A percentile compares a stretch with the other conserved stretches of the same genome.
These are phyloP conservation scores for Cardamine chenopodiifolia DNA, from an alignment of 345 rosid genomes.

Conservation along the genomic window DNA sequence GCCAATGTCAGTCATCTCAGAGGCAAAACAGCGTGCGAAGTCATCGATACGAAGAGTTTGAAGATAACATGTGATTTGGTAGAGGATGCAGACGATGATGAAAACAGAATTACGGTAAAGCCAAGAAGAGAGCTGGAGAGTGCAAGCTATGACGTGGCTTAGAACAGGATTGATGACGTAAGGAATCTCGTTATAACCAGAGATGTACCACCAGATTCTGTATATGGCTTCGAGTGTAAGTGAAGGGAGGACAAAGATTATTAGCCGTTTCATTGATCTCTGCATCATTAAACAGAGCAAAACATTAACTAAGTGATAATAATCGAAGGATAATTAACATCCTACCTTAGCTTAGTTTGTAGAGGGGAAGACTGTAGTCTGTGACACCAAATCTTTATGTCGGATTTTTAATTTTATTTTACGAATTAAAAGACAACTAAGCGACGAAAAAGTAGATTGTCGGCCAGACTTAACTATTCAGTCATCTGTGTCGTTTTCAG, in stretches of 20 bases:
- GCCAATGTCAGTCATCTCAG: conserved; percentile 66
- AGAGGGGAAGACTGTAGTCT: conserved; percentile 99
- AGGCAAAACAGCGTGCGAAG: conserved; percentile 69
- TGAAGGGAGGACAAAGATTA: conserved; percentile 74
- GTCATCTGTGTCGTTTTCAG: not conserved
- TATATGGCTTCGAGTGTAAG: conserved; percentile 67
- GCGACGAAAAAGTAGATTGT: too few relatives aligned
- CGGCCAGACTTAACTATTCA: too few relatives aligned
- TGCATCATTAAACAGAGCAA: conserved; percentile 46
- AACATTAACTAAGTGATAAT: rapidly evolving
- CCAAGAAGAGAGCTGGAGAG: conserved; percentile 82
- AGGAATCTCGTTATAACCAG: conserved; percentile 66
- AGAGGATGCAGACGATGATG: conserved; percentile 72
- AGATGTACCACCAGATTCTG: conserved; percentile 88
- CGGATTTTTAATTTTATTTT: conserved; percentile 5
- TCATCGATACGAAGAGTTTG: conserved; percentile 75
- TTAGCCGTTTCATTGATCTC: conserved; percentile 71
- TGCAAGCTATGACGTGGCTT: conserved; percentile 58
- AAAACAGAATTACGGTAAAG: conserved; percentile 72
- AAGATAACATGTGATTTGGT: conserved; percentile 66
- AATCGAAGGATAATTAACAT: rapidly evolving
- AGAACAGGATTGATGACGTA: conserved; percentile 52
- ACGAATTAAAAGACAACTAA: too few relatives aligned
- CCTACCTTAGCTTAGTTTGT: conserved; percentile 99
- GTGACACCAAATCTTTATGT: conserved; percentile 43